Conservation (phyloP, 352 stramenopile species). For the Pythium utonaiense region DNA sequence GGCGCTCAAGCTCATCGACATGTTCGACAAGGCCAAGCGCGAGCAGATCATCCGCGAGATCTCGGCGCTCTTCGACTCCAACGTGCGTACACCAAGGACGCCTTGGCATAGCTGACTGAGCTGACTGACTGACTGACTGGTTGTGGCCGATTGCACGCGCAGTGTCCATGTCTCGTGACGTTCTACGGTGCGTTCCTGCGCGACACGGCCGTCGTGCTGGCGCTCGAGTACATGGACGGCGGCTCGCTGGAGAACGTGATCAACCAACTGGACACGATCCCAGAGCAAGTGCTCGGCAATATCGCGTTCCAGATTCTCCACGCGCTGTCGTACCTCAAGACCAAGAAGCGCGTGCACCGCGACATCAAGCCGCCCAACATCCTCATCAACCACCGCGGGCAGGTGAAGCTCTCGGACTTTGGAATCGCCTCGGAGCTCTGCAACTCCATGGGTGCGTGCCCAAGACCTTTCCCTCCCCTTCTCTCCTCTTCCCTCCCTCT, state of each 20-base stretch:
- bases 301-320: slow-evolving; percentile 94
- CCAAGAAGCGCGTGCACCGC: slow-evolving; percentile 90
- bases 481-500: neutral
- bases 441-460: slow-evolving; percentile 70
- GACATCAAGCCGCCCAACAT: slow-evolving; percentile 98
- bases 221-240: slow-evolving; percentile 93
- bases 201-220: slow-evolving; percentile 87
- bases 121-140: neutral
- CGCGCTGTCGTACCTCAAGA: slow-evolving; percentile 93
- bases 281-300: slow-evolving; percentile 85
- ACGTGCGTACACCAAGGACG: too few relatives aligned
- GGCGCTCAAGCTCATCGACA: slow-evolving; percentile 88
- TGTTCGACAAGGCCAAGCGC: slow-evolving; percentile 83
- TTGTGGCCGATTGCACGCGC: too few relatives aligned
- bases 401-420: slow-evolving; percentile 97
- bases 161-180: slow-evolving; percentile 81
- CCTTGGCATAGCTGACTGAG: too few relatives aligned
- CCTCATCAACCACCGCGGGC: slow-evolving; percentile 87
- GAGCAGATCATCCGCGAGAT: slow-evolving; percentile 89
- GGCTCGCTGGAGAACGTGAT: slow-evolving; percentile 90
- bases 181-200: slow-evolving; percentile 91
- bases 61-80: slow-evolving; percentile 80
- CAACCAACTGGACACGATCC: slow-evolving; percentile 71
- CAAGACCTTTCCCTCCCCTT: neutral
- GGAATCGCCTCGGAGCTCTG: slow-evolving; percentile 89